Base-by-base conservation (phyloP, 768 basidiomycete species). In the Suillus luteus region DNA sequence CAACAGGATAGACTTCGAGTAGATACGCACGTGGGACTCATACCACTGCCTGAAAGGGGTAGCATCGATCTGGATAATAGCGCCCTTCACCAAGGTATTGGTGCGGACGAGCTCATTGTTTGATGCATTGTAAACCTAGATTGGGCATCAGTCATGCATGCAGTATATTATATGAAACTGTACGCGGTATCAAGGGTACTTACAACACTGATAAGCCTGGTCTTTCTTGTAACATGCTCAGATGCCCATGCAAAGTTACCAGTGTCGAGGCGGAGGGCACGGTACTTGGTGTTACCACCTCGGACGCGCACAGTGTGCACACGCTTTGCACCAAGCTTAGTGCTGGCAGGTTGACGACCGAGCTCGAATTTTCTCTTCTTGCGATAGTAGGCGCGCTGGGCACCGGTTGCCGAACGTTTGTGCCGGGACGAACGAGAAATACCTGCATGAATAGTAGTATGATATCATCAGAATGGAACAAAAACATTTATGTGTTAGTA, bases 331-430 rank as follows among this genome's bases (percentile, higher is more conserved):
- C 97, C 96, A 68, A 99, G 89, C 84, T 93, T 98, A 76, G 97
- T 99, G 86, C 83, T 95, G 70, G 97, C 97, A 64, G 97, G 84
- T 78, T 99, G 97, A 77, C 97, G 95, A 77, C 96, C 97, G 73
- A 98, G 89, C 86, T 99, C 97, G 82, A 99, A 99, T 84, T 99
- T 98, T 90, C 97, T 90, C 93, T 99, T 99, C 88, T 99, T 99
- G 86, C 96, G 94, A 84, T 95, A 96, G 82, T 91, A 88, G 72
- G 95, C 88, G 72, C 92, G 90, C 80, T 95, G 92, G 65, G 92
- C 93, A 73, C 93, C 96, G 57, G 94, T 90, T 72, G 86, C 90
- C 70, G 95, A 92, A 77, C 96, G 94, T 83, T 99, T 99, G 86
- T 99, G 95, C 78, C 96, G 87, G 73, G 95, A 96, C 68, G 95